A percentile compares a stretch with the other conserved stretches of the same genome.
Evolutionary conservation across 1,139 yeast species (phyloP).

Genomic region (Kodamaea suecica): DNA sequence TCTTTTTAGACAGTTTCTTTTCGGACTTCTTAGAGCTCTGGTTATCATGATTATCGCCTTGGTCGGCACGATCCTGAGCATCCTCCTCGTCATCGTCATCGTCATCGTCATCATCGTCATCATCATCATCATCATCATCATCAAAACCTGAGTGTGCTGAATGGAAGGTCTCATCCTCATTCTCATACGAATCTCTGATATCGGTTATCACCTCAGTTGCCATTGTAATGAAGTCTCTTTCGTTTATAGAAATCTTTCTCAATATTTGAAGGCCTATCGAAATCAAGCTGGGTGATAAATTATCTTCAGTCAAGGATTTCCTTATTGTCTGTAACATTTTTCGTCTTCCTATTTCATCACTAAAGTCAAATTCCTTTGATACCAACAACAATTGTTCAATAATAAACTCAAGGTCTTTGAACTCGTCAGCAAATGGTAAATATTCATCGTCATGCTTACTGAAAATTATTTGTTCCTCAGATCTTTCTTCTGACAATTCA

Average conservation of each 20-base stretch:
- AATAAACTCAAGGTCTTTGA: constrained; percentile 67
- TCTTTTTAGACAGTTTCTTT: constrained; percentile 20
- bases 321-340: constrained; percentile 73
- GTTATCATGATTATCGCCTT: too few species aligned
- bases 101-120: constrained; percentile 24
- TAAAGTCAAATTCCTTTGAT: constrained; percentile 73
- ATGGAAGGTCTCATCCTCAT: constrained; percentile 47
- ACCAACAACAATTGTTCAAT: constrained; percentile 69
- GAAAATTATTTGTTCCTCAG: constrained; percentile 17
- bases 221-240: constrained; percentile 80
- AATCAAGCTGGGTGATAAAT: constrained; percentile 52
- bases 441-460: constrained; percentile 22
- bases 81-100: constrained; percentile 12
- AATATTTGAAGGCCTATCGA: constrained; percentile 62
- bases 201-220: constrained; percentile 85
- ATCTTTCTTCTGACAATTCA: constrained; percentile 12
- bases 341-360: constrained; percentile 90
- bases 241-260: constrained; percentile 69
- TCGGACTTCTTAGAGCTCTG: constrained; percentile 10
- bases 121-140: constrained; percentile 33
- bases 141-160: constrained; percentile 50
- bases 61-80: constrained; percentile 16
- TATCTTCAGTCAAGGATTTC: constrained; percentile 53
- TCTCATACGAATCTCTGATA: constrained; percentile 65
- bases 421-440: constrained; percentile 30